Base-by-base conservation (phyloP, 2,329 filamentous ascomycete species). In the Ciborinia camelliae region DNA sequence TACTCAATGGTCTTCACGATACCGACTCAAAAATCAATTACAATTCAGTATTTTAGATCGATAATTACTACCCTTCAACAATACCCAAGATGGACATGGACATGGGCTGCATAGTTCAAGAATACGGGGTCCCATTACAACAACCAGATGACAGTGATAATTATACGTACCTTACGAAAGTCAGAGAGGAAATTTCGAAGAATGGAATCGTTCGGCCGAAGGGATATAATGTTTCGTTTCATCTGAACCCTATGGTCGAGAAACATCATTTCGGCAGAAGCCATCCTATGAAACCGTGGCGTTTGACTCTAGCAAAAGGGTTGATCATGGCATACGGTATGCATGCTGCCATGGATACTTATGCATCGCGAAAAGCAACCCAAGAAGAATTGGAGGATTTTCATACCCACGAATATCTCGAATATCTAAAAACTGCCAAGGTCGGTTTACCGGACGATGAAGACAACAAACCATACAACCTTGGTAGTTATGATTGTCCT, bases 241-340 rank as follows among this genome's bases (percentile, higher is more conserved):
- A 99, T 77, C 92, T 92, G 79, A 97, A 97, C 73, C 91, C 93
- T 1, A 88, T 91, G 66, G 96, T 98, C 76, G 95, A 99, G 79
- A 90, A 90, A 75, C 94, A 98, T 78, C 95, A 99, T 77, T 99
- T 99, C 76, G 95, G 95, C 70, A 90, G 91, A 79, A 93, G 91
- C 12, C 95, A 99, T 80, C 95, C 95, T 26, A 99, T 99, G 95
- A 99, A 99, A 77, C 95, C 95, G 66, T 98, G 95, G 94, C 91
- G 95, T 43, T 81, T 99, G 69, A 97, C 93, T 20, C 84, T 99
- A 63, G 96, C 95, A 64, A 98, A 99, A 77, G 92, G 95, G 73
- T 85, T 99, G 54, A 92, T 99, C 68, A 89, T 96, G 75, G 90
- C 92, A 1, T 98, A 98, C 76, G 95, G 95, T 70, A 91, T 99